Conservation (phyloP, 768 basidiomycete genomes). For the Mycena olivaceomarginata region DNA sequence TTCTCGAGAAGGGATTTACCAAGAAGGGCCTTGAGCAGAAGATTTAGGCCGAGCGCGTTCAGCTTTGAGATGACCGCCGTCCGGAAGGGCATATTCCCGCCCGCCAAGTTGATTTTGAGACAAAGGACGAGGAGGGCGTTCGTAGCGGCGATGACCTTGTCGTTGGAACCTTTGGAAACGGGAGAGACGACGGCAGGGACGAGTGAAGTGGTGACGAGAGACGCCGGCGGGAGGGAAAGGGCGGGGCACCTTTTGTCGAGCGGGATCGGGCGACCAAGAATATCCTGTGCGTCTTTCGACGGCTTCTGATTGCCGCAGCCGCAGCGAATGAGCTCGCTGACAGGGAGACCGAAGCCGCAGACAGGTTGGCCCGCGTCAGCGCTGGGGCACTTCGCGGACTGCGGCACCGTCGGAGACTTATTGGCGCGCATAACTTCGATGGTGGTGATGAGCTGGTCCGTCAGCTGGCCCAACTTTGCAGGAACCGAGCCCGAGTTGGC, state of each 20-base stretch:
- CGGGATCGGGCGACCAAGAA: not conserved
- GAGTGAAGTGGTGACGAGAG: not conserved
- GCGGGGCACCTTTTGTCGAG: not conserved
- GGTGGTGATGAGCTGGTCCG: not conserved
- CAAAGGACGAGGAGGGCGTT: not conserved
- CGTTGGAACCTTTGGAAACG: not conserved
- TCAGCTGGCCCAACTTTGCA: not conserved
- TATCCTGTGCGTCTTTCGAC: not conserved
- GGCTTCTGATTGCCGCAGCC: not conserved
- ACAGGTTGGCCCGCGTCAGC: not conserved
- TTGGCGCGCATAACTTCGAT: not conserved
- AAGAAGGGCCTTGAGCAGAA: not conserved
- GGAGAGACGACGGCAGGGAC: not conserved
- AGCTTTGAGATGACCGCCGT: not conserved
- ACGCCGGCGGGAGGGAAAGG: not conserved
- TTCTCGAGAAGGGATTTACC: not conserved
- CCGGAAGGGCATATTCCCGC: constrained; percentile 1
- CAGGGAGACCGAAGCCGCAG: not conserved
- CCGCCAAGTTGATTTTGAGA: not conserved
- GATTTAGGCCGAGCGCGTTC: not conserved
- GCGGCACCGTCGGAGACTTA: not conserved
- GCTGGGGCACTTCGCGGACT: not conserved
- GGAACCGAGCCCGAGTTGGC: not conserved
- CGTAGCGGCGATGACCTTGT: not conserved
- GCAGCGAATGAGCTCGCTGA: not conserved